Evolutionary conservation across 352 stramenopile genomes (phyloP), one percentile per base, ranked within the genome.

Genomic region (Pythium angustatum): DNA sequence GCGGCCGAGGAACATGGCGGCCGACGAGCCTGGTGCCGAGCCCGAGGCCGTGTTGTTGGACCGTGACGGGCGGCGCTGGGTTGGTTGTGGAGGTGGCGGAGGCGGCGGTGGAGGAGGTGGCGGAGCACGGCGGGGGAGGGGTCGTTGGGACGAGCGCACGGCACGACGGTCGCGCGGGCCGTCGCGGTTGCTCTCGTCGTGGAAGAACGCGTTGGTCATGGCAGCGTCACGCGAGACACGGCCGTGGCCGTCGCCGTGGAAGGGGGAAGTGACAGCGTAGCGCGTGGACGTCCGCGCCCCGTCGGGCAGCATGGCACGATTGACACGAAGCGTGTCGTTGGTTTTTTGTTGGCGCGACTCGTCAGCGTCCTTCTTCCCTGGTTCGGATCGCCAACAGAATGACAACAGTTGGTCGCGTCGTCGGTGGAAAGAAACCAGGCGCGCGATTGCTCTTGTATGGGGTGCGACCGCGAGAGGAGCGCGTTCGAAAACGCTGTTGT

Each of bases 1-100:
- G 41, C 79, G 71, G 3, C 62, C 64, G 44, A 66, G 59, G 45
- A 77, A 71, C 66, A 55, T 21, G 4, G n/a, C 30, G 30, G 41
- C 22, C 56, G 56, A 55, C 19, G 56, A 48, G 10, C 28, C 33
- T 12, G 56, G 56, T 22, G 56, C 56, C 33, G 56, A 63, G 33
- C 43, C 31, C 0, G 44, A 21, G 3, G 43, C 56, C 22, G 36
- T 60, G 5, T 11, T 12, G 15, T 11, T 12, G 15, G 53, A 28
- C 11, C 56, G 30, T 2, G 43, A 19, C 11, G 43, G 5, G 0
- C 36, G 28, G 27, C 31, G 27, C n/a, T n/a, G n/a, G n/a, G n/a
- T n/a, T n/a, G n/a, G n/a, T n/a, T n/a, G n/a, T 40, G 0, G 41
- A 17, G 22, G 40, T 21, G 33, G 51, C 47, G 31, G 51, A 34